Base-by-base conservation (phyloP, 179 eudicot genomes). In the Spinacia oleracea region DNA sequence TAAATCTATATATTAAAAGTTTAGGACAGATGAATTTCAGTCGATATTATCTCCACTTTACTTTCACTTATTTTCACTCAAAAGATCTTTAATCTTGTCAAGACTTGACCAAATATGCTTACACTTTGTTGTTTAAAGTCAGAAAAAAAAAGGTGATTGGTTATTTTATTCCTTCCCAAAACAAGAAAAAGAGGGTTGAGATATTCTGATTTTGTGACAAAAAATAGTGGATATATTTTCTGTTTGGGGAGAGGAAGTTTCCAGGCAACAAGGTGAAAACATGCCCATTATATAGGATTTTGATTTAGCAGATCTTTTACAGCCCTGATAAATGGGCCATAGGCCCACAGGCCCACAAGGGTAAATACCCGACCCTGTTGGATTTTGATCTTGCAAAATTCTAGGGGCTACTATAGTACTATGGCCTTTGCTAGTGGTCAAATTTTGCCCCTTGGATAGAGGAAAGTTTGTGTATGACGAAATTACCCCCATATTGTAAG, bases 351-450 rank as follows among this genome's bases (percentile, higher is more conserved):
- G n/a, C n/a, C n/a, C n/a, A n/a, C n/a, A 23, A 18, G 72, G 72
- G 53, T 69, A 69, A 32, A 69, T 69, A n/a, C n/a, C 72, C 50
- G 72, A 69, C 72, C 32, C n/a, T 67, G 43, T 6, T 21, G 71
- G 23, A 67, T 50, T 45, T 73, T 73, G 5, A 8, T 11, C 53
- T 51, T 50, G 34, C 69, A 65, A 29, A 75, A 74, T 68, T 75
- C 71, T 31, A 43, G 63, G 83, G 74, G 78, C 69, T 15, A 0
- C 14, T 60, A 66, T 10, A 27, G 34, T 15, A 1, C 11, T 18
- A 43, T 31, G 63, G 72, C n/a, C n/a, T n/a, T n/a, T n/a, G n/a
- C 35, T 70, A 76, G 29, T 71, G 77, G 62, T 27, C 76, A 70
- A 72, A 53, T 31, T 1, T 50, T 68, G 46, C 81, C 84, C 59